phyloP scores from a whole-genome alignment of 139 green algal genomes.

The Chlamydomonas applanata region DNA sequence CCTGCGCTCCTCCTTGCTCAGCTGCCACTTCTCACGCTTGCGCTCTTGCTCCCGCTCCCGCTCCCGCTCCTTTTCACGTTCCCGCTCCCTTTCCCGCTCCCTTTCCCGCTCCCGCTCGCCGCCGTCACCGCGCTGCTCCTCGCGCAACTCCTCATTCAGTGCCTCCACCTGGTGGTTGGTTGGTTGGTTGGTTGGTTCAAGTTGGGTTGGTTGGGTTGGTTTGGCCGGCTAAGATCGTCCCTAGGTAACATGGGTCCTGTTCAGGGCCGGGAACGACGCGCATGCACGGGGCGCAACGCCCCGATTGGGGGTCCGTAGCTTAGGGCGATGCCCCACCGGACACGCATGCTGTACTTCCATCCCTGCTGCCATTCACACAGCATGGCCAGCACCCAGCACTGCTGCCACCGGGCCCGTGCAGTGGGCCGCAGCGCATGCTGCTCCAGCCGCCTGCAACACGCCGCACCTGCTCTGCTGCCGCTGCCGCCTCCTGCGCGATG shows the following conservation, averaged over 20 bases:
- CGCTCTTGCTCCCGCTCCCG: background rate
- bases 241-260: too few relatives aligned
- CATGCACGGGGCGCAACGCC: too few relatives aligned
- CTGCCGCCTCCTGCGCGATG: slow-evolving; percentile 44
- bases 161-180: background rate
- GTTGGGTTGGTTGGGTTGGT: too few relatives aligned
- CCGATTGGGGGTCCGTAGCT: background rate
- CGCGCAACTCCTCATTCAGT: background rate
- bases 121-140: background rate
- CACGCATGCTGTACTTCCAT: background rate
- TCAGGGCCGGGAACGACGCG: too few relatives aligned
- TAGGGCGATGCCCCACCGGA: background rate
- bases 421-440: background rate
- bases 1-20: slow-evolving; percentile 10
- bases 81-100: background rate
- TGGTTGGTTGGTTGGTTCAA: too few relatives aligned
- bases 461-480: slow-evolving; percentile 29
- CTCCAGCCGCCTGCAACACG: slow-evolving; percentile 17
- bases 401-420: background rate
- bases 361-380: background rate
- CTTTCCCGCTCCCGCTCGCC: background rate
- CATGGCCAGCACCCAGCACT: too few relatives aligned
- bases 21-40: slow-evolving; percentile 4
- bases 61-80: too few relatives aligned
- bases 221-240: too few relatives aligned